These are phyloP conservation scores for Alternaria gaisen DNA, from an alignment of 2,329 filamentous ascomycete species.

Conservation along the genomic window DNA sequence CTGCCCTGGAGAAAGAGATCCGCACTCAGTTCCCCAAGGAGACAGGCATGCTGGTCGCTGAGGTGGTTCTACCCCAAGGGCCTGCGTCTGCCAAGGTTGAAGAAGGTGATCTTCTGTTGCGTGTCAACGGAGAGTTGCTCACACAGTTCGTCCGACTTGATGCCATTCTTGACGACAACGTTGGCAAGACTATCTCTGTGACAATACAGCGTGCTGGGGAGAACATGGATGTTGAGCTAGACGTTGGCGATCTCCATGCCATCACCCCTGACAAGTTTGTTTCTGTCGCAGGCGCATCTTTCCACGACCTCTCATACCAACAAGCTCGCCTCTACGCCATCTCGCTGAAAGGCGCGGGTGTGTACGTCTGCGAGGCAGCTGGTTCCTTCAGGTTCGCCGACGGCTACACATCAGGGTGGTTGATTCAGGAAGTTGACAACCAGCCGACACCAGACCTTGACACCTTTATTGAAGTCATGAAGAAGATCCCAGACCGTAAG, in stretches of 20 bases:
- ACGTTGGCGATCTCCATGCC: conserved; percentile 87
- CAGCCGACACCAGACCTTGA: conserved; percentile 88
- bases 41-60: conserved; percentile 95
- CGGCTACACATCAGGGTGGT: conserved; percentile 88
- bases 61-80: conserved; percentile 91
- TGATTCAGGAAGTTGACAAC: conserved; percentile 91
- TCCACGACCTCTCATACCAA: conserved; percentile 97
- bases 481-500: conserved; percentile 79
- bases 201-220: conserved; percentile 88
- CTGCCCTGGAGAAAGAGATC: conserved; percentile 86
- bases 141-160: conserved; percentile 94
- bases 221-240: conserved; percentile 83
- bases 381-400: conserved; percentile 94
- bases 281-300: conserved; percentile 90
- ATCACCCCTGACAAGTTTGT: conserved; percentile 98
- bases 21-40: conserved; percentile 87
- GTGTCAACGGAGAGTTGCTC: conserved; percentile 91
- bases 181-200: conserved; percentile 79
- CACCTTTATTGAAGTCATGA: conserved; percentile 90
- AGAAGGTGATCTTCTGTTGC: conserved; percentile 91
- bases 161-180: conserved; percentile 87
- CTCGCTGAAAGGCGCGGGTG: conserved; percentile 76
- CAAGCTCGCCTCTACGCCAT: conserved; percentile 96
- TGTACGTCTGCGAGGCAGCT: conserved; percentile 93
- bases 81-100: conserved; percentile 87